Base-by-base conservation (phyloP, 78 protist species). In the Cavenderia fasciculata region DNA sequence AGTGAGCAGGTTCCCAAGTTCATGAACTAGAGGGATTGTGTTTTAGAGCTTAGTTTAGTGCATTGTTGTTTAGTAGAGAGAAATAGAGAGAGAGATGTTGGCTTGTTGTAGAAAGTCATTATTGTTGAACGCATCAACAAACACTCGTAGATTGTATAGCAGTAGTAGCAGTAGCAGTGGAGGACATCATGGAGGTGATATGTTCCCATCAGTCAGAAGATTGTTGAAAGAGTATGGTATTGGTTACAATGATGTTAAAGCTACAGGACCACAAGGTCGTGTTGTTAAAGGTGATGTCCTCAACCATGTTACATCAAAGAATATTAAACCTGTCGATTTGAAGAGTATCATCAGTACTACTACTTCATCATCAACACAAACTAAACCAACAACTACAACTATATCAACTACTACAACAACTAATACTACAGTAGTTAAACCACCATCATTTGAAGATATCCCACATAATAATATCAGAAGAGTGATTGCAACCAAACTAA, bases 381-480 rank as follows among this genome's bases (percentile, higher is more conserved):
- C 63, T 70, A 4, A 65, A 56, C 4, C 79, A 70, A 2, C 63
- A 52, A 11, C 62, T 34, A 44, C 73, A 25, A 18, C 72, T 34
- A 23, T 38, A 47, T 21, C 70, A 21, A 34, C 71, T 4, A 18
- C 86, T 25, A 43, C 75, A n/a, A 27, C 86, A 29, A 70, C 72
- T 1, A 47, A 2, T 18, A 46, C 59, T 19, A 25, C 46, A 27
- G n/a, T 7, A 25, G 66, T 44, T 29, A 69, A 59, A 29, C 51
- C 36, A 87, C 23, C 72, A 33, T 27, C 27, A 61, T 87, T 31
- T 51, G 78, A 87, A 57, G 93, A 87, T 68, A 65, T 47, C 16
- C 77, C 86, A 75, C 73, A 87, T 25, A 77, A 75, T 70, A 87
- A 72, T 33, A 49, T 87, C 38, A 73, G 93, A 71, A 87, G 31